phyloP scores from a whole-genome alignment of 108 stramenopile species.

The Nitzschia inconspicua region DNA sequence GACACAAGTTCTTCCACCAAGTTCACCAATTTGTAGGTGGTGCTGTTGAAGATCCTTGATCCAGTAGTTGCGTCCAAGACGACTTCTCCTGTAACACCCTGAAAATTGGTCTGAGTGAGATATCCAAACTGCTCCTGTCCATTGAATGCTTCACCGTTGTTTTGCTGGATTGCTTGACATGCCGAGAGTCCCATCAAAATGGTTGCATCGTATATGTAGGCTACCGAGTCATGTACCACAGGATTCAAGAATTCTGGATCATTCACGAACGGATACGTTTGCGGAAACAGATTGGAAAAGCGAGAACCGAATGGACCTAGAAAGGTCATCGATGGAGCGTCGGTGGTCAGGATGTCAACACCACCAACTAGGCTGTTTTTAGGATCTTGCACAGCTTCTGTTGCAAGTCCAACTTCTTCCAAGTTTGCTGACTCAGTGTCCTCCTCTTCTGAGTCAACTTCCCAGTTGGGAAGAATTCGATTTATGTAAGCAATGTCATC shows the following conservation, averaged over 20 bases:
- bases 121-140: neutral
- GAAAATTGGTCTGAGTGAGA: neutral
- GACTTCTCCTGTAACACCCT: neutral
- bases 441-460: too few species aligned
- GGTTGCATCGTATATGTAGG: constrained; percentile 45
- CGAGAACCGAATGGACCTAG: too few species aligned
- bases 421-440: too few species aligned
- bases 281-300: too few species aligned
- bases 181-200: constrained; percentile 45
- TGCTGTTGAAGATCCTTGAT: neutral
- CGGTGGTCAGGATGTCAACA: too few species aligned
- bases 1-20: neutral
- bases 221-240: neutral
- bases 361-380: too few species aligned
- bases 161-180: constrained; percentile 9
- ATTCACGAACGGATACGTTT: too few species aligned
- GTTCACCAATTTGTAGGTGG: neutral
- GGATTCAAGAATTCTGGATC: constrained; percentile 5
- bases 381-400: too few species aligned
- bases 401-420: too few species aligned
- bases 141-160: neutral
- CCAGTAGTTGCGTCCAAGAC: neutral
- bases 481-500: too few species aligned
- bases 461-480: too few species aligned
- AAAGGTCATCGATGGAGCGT: too few species aligned